These are phyloP conservation scores for Penicillium nucicola DNA, from an alignment of 495 filamentous ascomycete genomes.

Conservation along the genomic window DNA sequence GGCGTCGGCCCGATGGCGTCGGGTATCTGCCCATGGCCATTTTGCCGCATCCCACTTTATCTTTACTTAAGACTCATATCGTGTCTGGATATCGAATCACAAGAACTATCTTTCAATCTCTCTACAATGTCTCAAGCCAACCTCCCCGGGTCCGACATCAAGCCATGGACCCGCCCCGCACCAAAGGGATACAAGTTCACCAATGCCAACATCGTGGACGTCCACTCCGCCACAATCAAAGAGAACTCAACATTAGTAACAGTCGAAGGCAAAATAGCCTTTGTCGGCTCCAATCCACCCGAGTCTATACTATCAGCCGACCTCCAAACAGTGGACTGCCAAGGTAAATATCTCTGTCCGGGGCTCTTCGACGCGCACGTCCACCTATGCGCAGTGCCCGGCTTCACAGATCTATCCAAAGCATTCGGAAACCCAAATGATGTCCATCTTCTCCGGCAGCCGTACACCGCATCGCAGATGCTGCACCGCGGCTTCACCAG, in stretches of 20 bases:
- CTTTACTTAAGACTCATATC: background rate
- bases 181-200: conserved; percentile 28
- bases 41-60: conserved; percentile 1
- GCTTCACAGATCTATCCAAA: conserved; percentile 26
- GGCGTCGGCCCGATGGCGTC: conserved; percentile 14
- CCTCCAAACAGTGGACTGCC: conserved; percentile 31
- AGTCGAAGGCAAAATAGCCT: conserved; percentile 16
- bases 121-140: conserved; percentile 6
- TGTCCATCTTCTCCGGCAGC: conserved; percentile 37
- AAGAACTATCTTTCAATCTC: background rate
- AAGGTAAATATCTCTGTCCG: conserved; percentile 46
- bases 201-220: conserved; percentile 35
- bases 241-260: conserved; percentile 16
- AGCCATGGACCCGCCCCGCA: conserved; percentile 32
- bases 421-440: conserved; percentile 27
- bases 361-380: conserved; percentile 58
- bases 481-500: conserved; percentile 52
- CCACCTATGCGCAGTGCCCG: conserved; percentile 45
- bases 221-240: conserved; percentile 24
- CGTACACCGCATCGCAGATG: conserved; percentile 46
- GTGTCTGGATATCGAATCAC: background rate
- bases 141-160: conserved; percentile 24
- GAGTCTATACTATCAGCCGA: conserved; percentile 6
- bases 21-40: conserved; percentile 11
- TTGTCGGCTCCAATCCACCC: conserved; percentile 9